Evolutionary conservation across 2,329 filamentous ascomycete genomes (phyloP).

Genomic region (Aspergillus unguis): DNA sequence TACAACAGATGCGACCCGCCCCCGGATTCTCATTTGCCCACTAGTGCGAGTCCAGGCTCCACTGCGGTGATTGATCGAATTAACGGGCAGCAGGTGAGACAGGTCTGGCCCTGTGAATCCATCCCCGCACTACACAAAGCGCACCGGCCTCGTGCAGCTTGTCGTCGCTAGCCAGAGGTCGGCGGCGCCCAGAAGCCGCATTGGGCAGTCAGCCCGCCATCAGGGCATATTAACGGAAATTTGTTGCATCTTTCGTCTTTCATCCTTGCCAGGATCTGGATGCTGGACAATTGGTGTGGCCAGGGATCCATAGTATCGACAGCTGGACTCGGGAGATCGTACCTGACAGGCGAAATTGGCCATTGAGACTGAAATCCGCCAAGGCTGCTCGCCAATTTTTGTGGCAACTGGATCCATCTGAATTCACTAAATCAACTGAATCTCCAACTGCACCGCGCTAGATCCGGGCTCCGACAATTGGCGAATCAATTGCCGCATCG

Average conservation of each 20-base stretch:
- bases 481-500: no score
- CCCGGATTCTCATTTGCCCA: constrained; percentile 25
- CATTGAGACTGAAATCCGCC: background rate
- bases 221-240: background rate
- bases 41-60: constrained; percentile 7
- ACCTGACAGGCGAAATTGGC: background rate
- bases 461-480: no score
- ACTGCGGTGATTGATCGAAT: background rate
- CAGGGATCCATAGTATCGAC: background rate
- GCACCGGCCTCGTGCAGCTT: background rate
- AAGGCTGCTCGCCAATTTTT: background rate
- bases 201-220: background rate
- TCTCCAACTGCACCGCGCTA: no score
- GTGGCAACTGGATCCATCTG: no score
- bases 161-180: background rate
- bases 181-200: background rate
- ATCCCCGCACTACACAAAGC: background rate
- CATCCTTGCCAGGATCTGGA: no score
- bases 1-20: constrained; percentile 13
- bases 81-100: background rate
- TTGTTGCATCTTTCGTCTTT: no score
- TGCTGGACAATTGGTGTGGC: no score
- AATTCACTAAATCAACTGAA: no score
- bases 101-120: background rate
- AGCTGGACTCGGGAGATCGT: background rate